These are phyloP conservation scores for Hypoxylon sp. DNA, from an alignment of 2,329 filamentous ascomycete species.

Conservation along the genomic window DNA sequence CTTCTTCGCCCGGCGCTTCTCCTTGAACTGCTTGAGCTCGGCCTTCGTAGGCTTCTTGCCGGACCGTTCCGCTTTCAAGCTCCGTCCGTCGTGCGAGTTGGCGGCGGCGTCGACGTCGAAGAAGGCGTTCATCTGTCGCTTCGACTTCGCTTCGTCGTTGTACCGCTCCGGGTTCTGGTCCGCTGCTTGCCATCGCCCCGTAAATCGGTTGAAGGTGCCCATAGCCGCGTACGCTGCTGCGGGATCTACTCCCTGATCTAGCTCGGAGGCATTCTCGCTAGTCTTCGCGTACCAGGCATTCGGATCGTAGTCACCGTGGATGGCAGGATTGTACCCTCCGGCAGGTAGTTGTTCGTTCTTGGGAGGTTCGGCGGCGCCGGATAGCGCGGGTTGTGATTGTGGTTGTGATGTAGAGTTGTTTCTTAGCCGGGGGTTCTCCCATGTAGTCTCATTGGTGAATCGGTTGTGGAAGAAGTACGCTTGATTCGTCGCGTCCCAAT, in stretches of 20 bases:
- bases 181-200: constrained; percentile 82
- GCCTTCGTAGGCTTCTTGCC: constrained; percentile 87
- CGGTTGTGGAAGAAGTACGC: constrained; percentile 90
- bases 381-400: constrained; percentile 47
- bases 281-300: constrained; percentile 91
- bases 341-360: constrained; percentile 62
- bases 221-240: constrained; percentile 73
- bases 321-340: constrained; percentile 93
- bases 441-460: constrained; percentile 81
- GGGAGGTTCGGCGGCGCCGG: constrained; percentile 52
- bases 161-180: constrained; percentile 80
- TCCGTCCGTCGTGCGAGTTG: constrained; percentile 90
- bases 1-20: constrained; percentile 90
- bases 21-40: constrained; percentile 91
- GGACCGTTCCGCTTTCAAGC: constrained; percentile 90
- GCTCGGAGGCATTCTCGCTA: constrained; percentile 57
- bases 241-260: constrained; percentile 54
- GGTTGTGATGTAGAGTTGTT: constrained; percentile 51
- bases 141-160: constrained; percentile 89
- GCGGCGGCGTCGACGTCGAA: constrained; percentile 97
- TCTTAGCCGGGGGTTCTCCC: constrained; percentile 87
- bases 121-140: constrained; percentile 90
- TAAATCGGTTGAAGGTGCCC: constrained; percentile 92
- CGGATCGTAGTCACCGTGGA: constrained; percentile 96
- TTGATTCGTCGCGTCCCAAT: constrained; percentile 79